Evolutionary conservation across 176 grass and related monocot genomes (phyloP), one percentile per base, ranked within the genome.

Genomic region (Paspalum vaginatum): DNA sequence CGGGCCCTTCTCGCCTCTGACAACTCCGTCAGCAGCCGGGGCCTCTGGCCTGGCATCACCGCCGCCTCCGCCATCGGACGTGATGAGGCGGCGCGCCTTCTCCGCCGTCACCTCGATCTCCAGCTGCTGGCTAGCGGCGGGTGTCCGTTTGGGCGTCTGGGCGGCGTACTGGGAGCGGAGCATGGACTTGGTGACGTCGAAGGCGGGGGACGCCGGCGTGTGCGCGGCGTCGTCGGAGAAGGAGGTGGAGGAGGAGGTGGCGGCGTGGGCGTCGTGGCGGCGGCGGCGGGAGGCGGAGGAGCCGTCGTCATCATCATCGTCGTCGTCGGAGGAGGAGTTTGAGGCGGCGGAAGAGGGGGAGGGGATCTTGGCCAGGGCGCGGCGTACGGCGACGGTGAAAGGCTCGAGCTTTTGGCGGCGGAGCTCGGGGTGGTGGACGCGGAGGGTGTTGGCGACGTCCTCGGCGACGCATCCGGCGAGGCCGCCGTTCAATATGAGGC

Each of bases 131-230:
- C 6, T 79, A 10, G 50, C 13, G 11, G 4, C 41, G 42, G 70
- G 17, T 1, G 66, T 85, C 40, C 46, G 47, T 25, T 73, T 76
- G 39, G 61, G 70, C 21, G 91, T 87, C 54, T 84, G 83, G 37
- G 88, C 83, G 42, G 58, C 43, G 71, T 98, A 98, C 0, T 66
- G 64, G 21, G 85, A 62, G 46, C 95, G 85, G 49, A 95, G 86
- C 64, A 76, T 75, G 58, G 81, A 81, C 69, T 89, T 98, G 77
- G 83, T 89, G 75, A 98, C 25, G 44, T 98, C 92, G 49, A 79
- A 86, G 72, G n/a, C 41, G 8, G 84, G 92, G 25, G 79, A 55
- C 9, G 81, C 55, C 67, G 83, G 64, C 17, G 59, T 42, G 2
- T 77, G 65, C 2, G 65, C 85, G 12, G 22, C 69, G 3, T 79